Percentiles rank a stretch among this genome's conserved stretches.
These are phyloP conservation scores for Entoloma clypeatum DNA, from an alignment of 1,284 basidiomycete genomes.

Conservation along the genomic window DNA sequence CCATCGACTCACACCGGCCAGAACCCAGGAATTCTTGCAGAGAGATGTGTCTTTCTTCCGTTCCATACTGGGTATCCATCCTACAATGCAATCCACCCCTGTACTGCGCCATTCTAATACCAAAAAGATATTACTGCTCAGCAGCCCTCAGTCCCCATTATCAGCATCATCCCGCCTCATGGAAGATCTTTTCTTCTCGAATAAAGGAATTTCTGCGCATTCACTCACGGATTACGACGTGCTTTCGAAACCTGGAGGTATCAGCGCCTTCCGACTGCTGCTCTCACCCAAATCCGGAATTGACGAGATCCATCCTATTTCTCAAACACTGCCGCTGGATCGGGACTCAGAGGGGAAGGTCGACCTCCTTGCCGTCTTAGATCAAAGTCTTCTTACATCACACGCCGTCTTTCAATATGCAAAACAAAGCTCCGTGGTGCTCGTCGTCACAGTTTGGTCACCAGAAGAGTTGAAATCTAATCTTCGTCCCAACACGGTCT, in stretches of 20 bases:
- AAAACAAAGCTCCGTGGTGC: conserved; percentile 52
- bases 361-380: conserved; percentile 71
- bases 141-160: conserved; percentile 51
- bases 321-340: conserved; percentile 49
- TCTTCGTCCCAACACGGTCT: conserved; percentile 41
- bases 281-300: conserved; percentile 44
- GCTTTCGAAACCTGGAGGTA: conserved; percentile 66
- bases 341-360: conserved; percentile 41
- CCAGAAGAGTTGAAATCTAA: conserved; percentile 55
- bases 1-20: conserved; percentile 55
- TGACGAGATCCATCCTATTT: conserved; percentile 42
- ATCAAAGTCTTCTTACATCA: conserved; percentile 61
- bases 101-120: conserved; percentile 26
- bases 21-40: conserved; percentile 50
- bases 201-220: conserved; percentile 48
- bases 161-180: conserved; percentile 52
- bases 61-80: conserved; percentile 40
- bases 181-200: conserved; percentile 55
- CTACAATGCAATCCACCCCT: conserved; percentile 14
- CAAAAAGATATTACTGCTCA: conserved; percentile 64
- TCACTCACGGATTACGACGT: conserved; percentile 64
- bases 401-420: conserved; percentile 61
- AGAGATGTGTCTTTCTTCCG: conserved; percentile 41
- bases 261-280: conserved; percentile 57
- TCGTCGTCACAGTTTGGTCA: conserved; percentile 63